A percentile compares a stretch with the other conserved stretches of the same genome.
Evolutionary conservation across 495 filamentous ascomycete genomes (phyloP).

Genomic region (Melanomma pulvis-pyrius): DNA sequence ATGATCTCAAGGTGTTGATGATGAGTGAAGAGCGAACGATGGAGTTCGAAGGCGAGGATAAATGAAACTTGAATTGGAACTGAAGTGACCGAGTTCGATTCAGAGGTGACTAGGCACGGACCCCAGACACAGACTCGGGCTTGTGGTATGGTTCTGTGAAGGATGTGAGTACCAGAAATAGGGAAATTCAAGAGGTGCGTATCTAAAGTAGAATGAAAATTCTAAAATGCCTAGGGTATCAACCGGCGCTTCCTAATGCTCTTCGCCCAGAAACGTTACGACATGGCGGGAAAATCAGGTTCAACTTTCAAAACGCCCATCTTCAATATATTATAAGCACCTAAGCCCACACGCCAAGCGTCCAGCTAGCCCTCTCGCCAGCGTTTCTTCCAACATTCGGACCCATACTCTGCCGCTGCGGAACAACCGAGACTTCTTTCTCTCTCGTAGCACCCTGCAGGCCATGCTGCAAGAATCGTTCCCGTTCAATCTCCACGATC

Average conservation of each 20-base stretch:
- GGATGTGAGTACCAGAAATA: too few species aligned
- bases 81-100: too few species aligned
- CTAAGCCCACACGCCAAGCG: conserved; percentile 75
- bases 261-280: too few species aligned
- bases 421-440: conserved; percentile 59
- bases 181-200: neutral
- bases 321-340: neutral
- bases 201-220: neutral
- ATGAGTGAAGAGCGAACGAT: too few species aligned
- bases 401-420: conserved; percentile 63
- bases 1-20: too few species aligned
- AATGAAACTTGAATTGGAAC: too few species aligned
- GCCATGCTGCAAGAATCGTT: conserved; percentile 79
- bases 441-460: conserved; percentile 69
- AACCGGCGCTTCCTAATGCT: too few species aligned
- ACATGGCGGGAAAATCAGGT: neutral
- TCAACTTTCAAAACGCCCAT: neutral
- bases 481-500: conserved; percentile 80
- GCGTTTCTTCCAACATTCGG: conserved; percentile 57
- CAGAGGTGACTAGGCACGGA: too few species aligned
- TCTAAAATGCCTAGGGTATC: neutral
- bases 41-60: too few species aligned
- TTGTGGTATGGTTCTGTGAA: too few species aligned
- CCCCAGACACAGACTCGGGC: too few species aligned
- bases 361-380: conserved; percentile 71